Evolutionary conservation across 2,329 filamentous ascomycete species (phyloP).

Genomic region (Diaporthe sp.): DNA sequence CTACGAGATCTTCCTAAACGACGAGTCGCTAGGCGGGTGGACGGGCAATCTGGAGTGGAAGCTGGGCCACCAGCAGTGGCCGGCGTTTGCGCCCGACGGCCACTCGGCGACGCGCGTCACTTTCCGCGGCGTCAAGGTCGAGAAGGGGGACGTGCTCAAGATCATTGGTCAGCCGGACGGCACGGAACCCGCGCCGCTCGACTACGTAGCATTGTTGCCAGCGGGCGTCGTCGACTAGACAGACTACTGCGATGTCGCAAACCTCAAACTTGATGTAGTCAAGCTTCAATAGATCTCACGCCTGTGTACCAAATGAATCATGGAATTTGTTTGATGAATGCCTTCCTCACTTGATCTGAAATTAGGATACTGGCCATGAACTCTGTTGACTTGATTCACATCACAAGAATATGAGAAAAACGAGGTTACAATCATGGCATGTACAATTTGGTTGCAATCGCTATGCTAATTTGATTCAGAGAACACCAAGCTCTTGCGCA

Average conservation of each 20-base stretch:
- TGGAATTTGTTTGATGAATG: no score
- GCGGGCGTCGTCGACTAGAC: constrained; percentile 65
- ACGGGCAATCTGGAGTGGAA: constrained; percentile 69
- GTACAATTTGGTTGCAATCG: no score
- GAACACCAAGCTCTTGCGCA: no score
- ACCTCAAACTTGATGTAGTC: not conserved
- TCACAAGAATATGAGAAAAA: no score
- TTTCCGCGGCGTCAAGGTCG: constrained; percentile 63
- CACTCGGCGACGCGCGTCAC: constrained; percentile 74
- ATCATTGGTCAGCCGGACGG: constrained; percentile 71
- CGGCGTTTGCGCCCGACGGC: constrained; percentile 67
- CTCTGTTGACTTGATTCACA: no score
- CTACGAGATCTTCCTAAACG: constrained; percentile 68
- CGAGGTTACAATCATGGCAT: no score
- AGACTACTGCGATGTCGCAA: not conserved
- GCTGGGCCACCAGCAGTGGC: constrained; percentile 69
- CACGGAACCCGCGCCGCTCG: constrained; percentile 73
- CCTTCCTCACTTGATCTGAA: no score
- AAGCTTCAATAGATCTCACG: no score
- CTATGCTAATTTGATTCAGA: no score
- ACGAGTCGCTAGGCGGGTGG: constrained; percentile 68
- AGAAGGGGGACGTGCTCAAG: constrained; percentile 64
- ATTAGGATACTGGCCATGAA: no score
- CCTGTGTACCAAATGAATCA: no score
- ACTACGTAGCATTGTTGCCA: constrained; percentile 75